Base-by-base conservation (phyloP, 805 yeast genomes). In the Ogataea salicorniae region DNA sequence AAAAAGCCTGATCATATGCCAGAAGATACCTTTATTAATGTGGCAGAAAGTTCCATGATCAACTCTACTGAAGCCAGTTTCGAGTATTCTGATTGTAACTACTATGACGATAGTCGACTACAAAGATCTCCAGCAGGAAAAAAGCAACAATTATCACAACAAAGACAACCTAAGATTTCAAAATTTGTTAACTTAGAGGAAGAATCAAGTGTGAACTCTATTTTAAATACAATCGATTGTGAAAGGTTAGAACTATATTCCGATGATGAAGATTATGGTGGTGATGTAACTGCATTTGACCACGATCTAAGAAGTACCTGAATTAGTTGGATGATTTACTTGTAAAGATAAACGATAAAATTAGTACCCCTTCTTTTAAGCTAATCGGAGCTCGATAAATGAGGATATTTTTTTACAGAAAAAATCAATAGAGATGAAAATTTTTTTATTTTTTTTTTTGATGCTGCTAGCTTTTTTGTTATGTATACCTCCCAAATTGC, bases 231-330 rank as follows among this genome's bases (percentile, higher is more conserved):
- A 13, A 39, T 39, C 13, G 39, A 37, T 29, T 43, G 37, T 5
- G 50, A 56, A 31, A 49, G 55, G 26, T 35, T 46, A 6, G 34
- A 7, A 2, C 46, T 52, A 13, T 51, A 39, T 11, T 42, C 40
- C 5, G 54, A 53, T 15, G 54, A 47, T 17, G 57, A 55, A 9
- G 60, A 61, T 38, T 57, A 60, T 42, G 67, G 66, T 2, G 63
- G 64, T 2, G 56, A 55, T 5, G 54, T 49, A 2, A 39, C 41
- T 29, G 51, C 57, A 7, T 41, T 46, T 34, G 46, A 48, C 8
- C 34, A 37, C 9, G 23, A 37, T 34, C 7, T 15, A 7, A n/a
- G 17, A 15, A 14, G 16, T 15, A 11, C 9, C 9, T 11, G 11
- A 26, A 26, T 9, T 26, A 26, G 11, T 9, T 26, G 13, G 11